Base-by-base conservation (phyloP, 2,329 filamentous ascomycete species). In the Pestalotiopsis sp. region DNA sequence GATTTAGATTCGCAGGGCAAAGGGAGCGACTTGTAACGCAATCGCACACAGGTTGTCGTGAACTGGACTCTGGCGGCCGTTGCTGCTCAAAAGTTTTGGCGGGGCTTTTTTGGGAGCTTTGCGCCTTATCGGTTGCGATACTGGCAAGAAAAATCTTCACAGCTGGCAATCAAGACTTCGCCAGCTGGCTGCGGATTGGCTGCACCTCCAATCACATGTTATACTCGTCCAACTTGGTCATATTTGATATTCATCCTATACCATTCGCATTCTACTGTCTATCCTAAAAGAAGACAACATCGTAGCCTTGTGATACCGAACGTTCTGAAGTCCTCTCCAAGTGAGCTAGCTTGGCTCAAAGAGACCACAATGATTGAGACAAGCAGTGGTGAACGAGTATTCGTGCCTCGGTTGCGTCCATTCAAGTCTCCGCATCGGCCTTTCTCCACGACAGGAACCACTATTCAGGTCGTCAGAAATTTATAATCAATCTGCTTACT, bases 41-140 rank as follows among this genome's bases (percentile, higher is more conserved):
- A 52, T 36, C 31, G 11, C 45, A 52, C 45, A 20, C 45, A 52
- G n/a, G 13, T 62, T 62, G 57, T 62, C 59, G 38, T 20, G 27
- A 20, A 36, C 31, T 36, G 59, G 57, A 27, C 27, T 59, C 12
- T 6, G 12, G 38, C 36, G 25, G 20, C 45, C 13, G 36, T n/a
- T n/a, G 56, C 41, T 41, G 65, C 27, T 45, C 65, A 67, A 67
- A 67, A 67, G 57, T 67, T 67, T 67, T 59, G 65, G 65, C 65
- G 65, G 65, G 65, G 65, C 65, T 23, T 45, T 45, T 58, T 38
- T 36, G 31, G n/a, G 36, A 67, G n/a, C 41, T 62, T 36, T 59
- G 52, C n/a, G 23, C 23, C 25, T 27, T 27, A 58, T 57, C 14
- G 52, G 41, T 45, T 57, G 57, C 56, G 56, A 61, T 57, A 20